A percentile compares a stretch with the other conserved stretches of the same genome.
Evolutionary conservation across 1,139 yeast species (phyloP).

Genomic region (Pichia sp.): DNA sequence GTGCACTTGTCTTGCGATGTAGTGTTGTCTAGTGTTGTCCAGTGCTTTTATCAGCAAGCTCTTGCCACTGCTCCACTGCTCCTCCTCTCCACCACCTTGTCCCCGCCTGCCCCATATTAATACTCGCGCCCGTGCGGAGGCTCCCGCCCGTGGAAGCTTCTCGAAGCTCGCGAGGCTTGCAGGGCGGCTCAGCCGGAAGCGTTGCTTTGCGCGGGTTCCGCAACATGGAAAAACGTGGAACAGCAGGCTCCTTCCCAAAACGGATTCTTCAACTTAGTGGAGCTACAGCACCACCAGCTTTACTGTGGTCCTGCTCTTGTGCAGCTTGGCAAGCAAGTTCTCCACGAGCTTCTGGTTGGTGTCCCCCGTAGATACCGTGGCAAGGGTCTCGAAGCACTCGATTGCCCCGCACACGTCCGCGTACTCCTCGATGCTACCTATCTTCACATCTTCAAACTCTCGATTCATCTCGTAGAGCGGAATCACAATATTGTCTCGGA

Average conservation of each 20-base stretch:
- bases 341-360: slow-evolving; percentile 48
- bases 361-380: slow-evolving; percentile 43
- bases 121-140: neutral
- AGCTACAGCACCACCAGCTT: neutral
- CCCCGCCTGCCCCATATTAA: too few species aligned
- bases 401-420: slow-evolving; percentile 4
- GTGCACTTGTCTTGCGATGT: neutral
- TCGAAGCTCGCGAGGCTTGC: too few species aligned
- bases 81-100: too few species aligned
- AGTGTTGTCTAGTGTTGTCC: too few species aligned
- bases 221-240: too few species aligned
- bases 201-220: too few species aligned
- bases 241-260: neutral
- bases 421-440: slow-evolving; percentile 2
- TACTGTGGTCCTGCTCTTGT: slow-evolving; percentile 21
- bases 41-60: too few species aligned
- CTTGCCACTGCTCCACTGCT: too few species aligned
- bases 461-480: slow-evolving; percentile 38
- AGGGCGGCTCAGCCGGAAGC: too few species aligned
- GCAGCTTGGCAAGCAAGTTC: slow-evolving; percentile 30
- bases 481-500: slow-evolving; percentile 43
- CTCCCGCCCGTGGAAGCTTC: neutral
- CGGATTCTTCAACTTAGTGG: neutral
- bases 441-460: slow-evolving; percentile 18
- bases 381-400: slow-evolving; percentile 51